Conservation (phyloP, 768 basidiomycete genomes). For the Tulasnella sp. region DNA sequence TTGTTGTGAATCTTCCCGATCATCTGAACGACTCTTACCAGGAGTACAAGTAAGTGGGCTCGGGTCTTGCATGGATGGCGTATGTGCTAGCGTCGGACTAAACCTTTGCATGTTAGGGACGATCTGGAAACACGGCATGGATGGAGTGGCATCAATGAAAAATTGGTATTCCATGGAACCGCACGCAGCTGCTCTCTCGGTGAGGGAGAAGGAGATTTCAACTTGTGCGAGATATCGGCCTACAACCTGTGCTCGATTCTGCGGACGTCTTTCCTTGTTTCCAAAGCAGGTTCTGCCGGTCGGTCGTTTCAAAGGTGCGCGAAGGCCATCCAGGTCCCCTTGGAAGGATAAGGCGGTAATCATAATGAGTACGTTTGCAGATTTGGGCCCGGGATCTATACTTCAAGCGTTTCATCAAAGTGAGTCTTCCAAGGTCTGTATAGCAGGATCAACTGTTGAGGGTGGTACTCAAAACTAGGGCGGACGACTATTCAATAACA, state of each 20-base stretch:
- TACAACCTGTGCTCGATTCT: constrained; percentile 2
- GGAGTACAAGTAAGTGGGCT: background rate
- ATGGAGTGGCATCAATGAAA: background rate
- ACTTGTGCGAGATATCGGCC: background rate
- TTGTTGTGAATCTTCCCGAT: background rate
- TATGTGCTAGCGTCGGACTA: no score
- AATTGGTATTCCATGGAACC: background rate
- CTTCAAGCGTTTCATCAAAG: constrained; percentile 1
- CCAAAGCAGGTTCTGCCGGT: background rate
- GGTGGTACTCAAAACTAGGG: background rate
- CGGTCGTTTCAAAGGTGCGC: background rate
- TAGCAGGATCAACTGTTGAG: background rate
- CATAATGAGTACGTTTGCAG: background rate
- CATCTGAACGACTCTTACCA: background rate
- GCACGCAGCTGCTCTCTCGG: background rate
- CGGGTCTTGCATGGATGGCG: no score
- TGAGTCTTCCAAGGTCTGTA: background rate
- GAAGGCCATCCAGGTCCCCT: no score
- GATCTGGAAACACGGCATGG: background rate
- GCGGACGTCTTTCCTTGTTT: background rate
- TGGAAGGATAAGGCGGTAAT: no score
- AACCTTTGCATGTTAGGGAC: no score
- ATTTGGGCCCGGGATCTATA: constrained; percentile 2
- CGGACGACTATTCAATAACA: background rate
- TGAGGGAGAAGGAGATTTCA: background rate